phyloP scores from a whole-genome alignment of 192 early-diverging fungal genomes.

The Entophlyctis luteolus region DNA sequence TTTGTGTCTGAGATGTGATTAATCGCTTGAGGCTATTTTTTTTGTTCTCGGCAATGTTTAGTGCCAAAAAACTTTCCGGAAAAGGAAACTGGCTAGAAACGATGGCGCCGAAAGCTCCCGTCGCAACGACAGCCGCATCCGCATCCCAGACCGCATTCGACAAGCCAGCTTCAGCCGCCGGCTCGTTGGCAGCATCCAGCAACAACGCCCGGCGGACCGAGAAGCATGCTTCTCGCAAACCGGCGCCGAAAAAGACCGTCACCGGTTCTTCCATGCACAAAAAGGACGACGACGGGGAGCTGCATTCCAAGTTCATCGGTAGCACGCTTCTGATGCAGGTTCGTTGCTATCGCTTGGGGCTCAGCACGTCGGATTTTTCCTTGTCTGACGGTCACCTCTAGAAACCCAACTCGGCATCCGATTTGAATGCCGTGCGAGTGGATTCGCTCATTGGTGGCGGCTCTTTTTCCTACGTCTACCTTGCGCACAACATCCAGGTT shows the following conservation, averaged over 20 bases:
- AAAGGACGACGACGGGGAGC: neutral
- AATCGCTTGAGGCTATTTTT: no score
- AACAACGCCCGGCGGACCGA: neutral
- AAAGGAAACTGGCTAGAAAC: neutral
- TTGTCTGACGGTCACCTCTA: neutral
- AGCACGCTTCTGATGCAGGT: neutral
- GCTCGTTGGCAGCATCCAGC: neutral
- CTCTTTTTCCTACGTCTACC: conserved; percentile 50
- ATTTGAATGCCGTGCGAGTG: conserved; percentile 16
- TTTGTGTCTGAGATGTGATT: no score
- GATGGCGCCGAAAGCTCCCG: neutral
- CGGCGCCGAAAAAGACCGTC: neutral
- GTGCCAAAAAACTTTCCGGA: no score
- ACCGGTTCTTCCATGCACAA: neutral
- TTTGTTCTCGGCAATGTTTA: no score
- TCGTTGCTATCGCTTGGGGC: neutral
- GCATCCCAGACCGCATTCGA: no score
- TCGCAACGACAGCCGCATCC: neutral
- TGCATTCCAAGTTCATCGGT: neutral
- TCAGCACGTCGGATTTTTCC: neutral
- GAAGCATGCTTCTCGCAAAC: neutral
- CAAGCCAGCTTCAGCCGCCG: neutral
- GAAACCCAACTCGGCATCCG: neutral
- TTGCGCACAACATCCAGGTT: no score
- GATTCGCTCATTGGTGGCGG: conserved; percentile 39